phyloP scores from a whole-genome alignment of 31 red algal species.

The Bonnemaisonia californica region DNA sequence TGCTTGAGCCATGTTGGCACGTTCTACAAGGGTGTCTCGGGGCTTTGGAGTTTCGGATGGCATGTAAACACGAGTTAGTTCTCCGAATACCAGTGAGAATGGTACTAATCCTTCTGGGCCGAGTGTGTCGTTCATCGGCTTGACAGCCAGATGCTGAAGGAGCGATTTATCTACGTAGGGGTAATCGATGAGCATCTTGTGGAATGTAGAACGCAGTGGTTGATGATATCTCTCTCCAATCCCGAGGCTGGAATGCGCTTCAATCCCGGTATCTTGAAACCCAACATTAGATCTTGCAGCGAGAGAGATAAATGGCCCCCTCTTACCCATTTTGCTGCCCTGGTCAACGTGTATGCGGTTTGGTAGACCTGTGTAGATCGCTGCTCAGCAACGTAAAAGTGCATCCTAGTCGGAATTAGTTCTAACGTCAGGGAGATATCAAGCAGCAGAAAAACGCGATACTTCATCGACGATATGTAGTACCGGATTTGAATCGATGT shows the following conservation, averaged over 20 bases:
- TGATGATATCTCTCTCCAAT: conserved; percentile 43
- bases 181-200: neutral
- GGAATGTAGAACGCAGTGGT: conserved; percentile 20
- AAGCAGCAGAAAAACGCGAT: neutral
- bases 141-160: neutral
- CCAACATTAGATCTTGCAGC: neutral
- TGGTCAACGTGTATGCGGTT: conserved; percentile 21
- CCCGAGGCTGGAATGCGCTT: neutral
- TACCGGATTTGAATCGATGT: neutral
- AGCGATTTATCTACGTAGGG: neutral
- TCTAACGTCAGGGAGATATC: neutral
- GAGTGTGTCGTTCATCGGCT: too few species aligned
- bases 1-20: neutral
- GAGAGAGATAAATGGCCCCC: too few species aligned
- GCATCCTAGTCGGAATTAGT: neutral
- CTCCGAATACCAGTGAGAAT: conserved; percentile 28
- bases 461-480: neutral
- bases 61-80: neutral
- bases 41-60: neutral
- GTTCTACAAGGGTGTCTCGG: neutral
- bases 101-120: conserved; percentile 3
- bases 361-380: too few species aligned
- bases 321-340: conserved; percentile 1
- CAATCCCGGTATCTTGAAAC: conserved; percentile 15
- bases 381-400: neutral